Conservation (phyloP, 2,329 filamentous ascomycete species). For the Akanthomyces uredinophilus region DNA sequence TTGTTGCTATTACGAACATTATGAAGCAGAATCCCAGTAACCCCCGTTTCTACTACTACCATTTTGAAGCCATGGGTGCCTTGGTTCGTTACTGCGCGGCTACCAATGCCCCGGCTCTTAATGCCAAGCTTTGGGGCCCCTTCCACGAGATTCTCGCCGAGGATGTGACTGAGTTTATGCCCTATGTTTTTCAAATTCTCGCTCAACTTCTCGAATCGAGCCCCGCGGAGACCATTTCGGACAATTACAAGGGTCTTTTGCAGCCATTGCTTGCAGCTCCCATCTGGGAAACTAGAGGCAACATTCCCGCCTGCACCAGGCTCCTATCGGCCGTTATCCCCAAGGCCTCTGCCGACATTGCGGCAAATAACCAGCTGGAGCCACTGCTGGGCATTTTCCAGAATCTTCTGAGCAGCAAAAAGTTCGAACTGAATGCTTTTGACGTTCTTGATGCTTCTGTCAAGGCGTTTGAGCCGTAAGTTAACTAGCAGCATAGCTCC, state of each 20-base stretch:
- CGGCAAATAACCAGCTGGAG: conserved; percentile 75
- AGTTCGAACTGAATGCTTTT: conserved; percentile 80
- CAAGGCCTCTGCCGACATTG: conserved; percentile 66
- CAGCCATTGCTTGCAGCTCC: conserved; percentile 71
- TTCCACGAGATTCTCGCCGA: conserved; percentile 76
- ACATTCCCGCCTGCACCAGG: conserved; percentile 84
- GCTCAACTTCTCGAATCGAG: conserved; percentile 86
- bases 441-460: conserved; percentile 83
- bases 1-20: conserved; percentile 84
- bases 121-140: conserved; percentile 74
- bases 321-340: conserved; percentile 80
- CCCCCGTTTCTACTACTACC: conserved; percentile 96
- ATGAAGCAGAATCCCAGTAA: conserved; percentile 96
- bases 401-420: conserved; percentile 74
- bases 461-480: conserved; percentile 65
- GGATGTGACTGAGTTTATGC: conserved; percentile 89
- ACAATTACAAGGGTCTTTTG: conserved; percentile 75
- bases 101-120: conserved; percentile 65
- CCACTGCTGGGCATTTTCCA: conserved; percentile 94
- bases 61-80: conserved; percentile 91
- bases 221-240: conserved; percentile 69
- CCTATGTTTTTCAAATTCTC: conserved; percentile 94
- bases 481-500: conserved; percentile 17
- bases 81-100: conserved; percentile 66
- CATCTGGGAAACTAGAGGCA: conserved; percentile 88